Evolutionary conservation across 441 rosid species (phyloP), one percentile per base, ranked within the genome.

Genomic region (Erodium trifolium): DNA sequence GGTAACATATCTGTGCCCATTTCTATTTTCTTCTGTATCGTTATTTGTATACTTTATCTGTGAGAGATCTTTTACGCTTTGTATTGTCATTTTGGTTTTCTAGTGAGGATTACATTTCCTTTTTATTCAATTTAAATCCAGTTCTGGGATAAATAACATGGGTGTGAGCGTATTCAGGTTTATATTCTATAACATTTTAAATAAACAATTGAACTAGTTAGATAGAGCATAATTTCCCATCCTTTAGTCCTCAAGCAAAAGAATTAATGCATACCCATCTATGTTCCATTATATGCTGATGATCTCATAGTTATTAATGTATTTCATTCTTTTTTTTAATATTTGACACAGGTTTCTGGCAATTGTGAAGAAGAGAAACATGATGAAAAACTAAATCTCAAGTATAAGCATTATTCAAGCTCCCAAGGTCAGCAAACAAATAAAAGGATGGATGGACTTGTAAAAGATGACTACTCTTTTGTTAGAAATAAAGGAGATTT

Each of bases 1-100:
- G 94, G 93, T 92, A 88, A 64, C 63, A 66, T 27, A 43, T 71
- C 53, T 13, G 27, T 63, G 73, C 68, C 19, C 47, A 27, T 68
- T 11, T 23, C 70, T 67, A 8, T 49, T 9, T 37, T 19, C 19
- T 2, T 5, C 12, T 51, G 65, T 11, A 27, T 13, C 10, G 8
- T 69, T 2, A 16, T 43, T 11, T 63, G 65, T 17, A 51, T 66
- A 62, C 65, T 35, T 3, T 57, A 41, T 43, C 6, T 55, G 62
- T 14, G 23, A 5, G 62, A 14, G 16, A 55, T 18, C 16, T 55
- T 16, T 55, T 5, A 55, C 16, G 23, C 23, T 9, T 60, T 8
- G 65, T 60, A 1, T 60, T 27, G n/a, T 19, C 65, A 60, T 19
- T 18, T 60, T 19, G 9, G 5, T 19, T 60, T 23, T 3, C 65